Evolutionary conservation across 2,329 filamentous ascomycete species (phyloP).

Genomic region (Exophiala viscosa): DNA sequence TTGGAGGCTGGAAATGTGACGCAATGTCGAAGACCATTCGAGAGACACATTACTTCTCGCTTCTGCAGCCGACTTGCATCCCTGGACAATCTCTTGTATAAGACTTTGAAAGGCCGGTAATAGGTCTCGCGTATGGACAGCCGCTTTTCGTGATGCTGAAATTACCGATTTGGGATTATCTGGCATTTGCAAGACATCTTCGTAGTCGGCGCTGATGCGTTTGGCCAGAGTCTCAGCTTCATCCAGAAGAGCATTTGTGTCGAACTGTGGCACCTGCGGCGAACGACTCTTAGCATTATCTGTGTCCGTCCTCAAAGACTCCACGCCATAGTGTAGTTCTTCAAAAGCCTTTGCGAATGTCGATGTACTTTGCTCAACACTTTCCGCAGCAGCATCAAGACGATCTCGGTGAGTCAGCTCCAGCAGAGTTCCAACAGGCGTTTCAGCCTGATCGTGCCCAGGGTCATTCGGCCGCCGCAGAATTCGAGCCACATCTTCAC

Average conservation of each 20-base stretch:
- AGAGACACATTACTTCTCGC: conserved; percentile 51
- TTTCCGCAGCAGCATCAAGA: conserved; percentile 19
- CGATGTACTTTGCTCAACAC: conserved; percentile 16
- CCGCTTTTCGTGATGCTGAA: conserved; percentile 61
- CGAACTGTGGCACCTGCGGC: conserved; percentile 21
- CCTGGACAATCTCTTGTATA: conserved; percentile 54
- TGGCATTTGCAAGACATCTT: conserved; percentile 67
- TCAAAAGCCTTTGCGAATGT: conserved; percentile 21
- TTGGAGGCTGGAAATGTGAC: conserved; percentile 75
- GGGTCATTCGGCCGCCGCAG: conserved; percentile 28
- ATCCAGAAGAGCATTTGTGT: conserved; percentile 23
- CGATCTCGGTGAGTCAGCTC: conserved; percentile 20
- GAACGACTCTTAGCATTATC: conserved; percentile 7
- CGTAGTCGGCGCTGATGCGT: conserved; percentile 83
- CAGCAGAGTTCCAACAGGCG: conserved; percentile 23
- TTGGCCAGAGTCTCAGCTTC: conserved; percentile 83
- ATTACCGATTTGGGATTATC: conserved; percentile 63
- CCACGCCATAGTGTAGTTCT: conserved; percentile 15
- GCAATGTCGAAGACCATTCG: conserved; percentile 71
- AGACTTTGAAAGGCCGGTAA: conserved; percentile 59
- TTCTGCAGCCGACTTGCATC: conserved; percentile 63
- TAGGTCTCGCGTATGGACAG: conserved; percentile 61
- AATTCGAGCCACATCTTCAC: conserved; percentile 40
- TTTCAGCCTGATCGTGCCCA: conserved; percentile 1
- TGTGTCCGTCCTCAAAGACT: conserved; percentile 22